Conservation (phyloP, 805 yeast genomes). For the Hanseniaspora vineae region DNA sequence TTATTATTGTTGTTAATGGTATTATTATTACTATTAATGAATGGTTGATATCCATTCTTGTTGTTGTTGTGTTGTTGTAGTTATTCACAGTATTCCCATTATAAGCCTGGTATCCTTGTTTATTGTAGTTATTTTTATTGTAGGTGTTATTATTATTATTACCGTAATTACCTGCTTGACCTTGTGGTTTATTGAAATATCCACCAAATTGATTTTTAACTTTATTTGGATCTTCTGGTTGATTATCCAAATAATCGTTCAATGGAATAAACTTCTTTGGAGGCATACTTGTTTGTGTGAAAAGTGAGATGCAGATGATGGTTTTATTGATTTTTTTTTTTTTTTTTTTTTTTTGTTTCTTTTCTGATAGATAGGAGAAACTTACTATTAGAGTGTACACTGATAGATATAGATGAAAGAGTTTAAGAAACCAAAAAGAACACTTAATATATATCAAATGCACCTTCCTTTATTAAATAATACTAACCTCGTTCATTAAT, state of each 20-base stretch:
- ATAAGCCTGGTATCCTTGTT: slow-evolving; percentile 6
- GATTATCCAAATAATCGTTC: slow-evolving; percentile 18
- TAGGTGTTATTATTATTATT: slow-evolving; percentile 7
- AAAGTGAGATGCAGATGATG: background rate
- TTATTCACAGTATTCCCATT: too few species aligned
- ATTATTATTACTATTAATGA: slow-evolving; percentile 1
- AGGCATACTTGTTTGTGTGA: slow-evolving; percentile 14
- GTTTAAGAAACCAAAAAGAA: too few species aligned
- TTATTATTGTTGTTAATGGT: slow-evolving; percentile 9
- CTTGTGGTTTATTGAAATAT: slow-evolving; percentile 12
- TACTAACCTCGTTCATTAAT: too few species aligned
- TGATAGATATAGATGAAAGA: too few species aligned
- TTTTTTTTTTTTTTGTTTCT: background rate
- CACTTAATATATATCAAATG: too few species aligned
- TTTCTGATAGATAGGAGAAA: too few species aligned
- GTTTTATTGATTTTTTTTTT: background rate
- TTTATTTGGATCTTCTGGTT: slow-evolving; percentile 18
- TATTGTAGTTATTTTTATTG: slow-evolving; percentile 7
- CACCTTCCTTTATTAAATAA: too few species aligned
- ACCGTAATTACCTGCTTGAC: background rate
- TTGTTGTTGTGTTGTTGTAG: too few species aligned
- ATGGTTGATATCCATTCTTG: too few species aligned
- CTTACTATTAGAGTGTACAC: too few species aligned
- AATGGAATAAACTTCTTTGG: slow-evolving; percentile 22
- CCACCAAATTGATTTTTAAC: slow-evolving; percentile 24